Percentiles rank a stretch among this genome's conserved stretches.
phyloP scores from a whole-genome alignment of 805 yeast genomes.

The Candida tibetensis region DNA sequence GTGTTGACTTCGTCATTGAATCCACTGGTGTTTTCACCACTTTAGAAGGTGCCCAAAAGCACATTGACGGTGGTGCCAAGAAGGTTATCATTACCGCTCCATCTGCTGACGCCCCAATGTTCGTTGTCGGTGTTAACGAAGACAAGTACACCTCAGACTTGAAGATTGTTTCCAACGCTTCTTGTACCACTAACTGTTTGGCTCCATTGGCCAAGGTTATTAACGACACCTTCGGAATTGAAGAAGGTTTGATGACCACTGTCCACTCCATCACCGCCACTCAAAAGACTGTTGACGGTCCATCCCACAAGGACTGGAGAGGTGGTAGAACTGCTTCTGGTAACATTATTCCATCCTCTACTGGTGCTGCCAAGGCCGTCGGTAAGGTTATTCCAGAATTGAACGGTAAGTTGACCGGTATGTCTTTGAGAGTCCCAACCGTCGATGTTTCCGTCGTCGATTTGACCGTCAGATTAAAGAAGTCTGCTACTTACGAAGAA shows the following conservation, averaged over 20 bases:
- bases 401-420: conserved; percentile 37
- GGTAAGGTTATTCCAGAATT: conserved; percentile 37
- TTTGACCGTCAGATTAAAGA: conserved; percentile 33
- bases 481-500: conserved; percentile 31
- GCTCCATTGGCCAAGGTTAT: conserved; percentile 38
- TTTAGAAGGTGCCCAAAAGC: conserved; percentile 35
- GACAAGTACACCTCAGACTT: conserved; percentile 33
- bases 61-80: conserved; percentile 36
- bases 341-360: conserved; percentile 36
- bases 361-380: conserved; percentile 39
- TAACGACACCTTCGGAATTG: conserved; percentile 33
- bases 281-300: conserved; percentile 38
- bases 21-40: conserved; percentile 38
- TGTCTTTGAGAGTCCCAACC: conserved; percentile 37
- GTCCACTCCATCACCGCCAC: conserved; percentile 38
- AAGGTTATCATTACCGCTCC: conserved; percentile 36
- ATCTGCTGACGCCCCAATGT: conserved; percentile 36
- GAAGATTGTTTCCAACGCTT: conserved; percentile 33
- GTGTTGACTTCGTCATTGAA: conserved; percentile 32
- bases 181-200: conserved; percentile 38
- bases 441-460: conserved; percentile 36
- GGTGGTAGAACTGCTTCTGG: conserved; percentile 39
- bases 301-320: conserved; percentile 40
- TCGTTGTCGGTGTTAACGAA: conserved; percentile 35
- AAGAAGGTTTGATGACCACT: conserved; percentile 38